Evolutionary conservation across 1,284 basidiomycete genomes (phyloP).

Genomic region (Trichosporon ovoides): DNA sequence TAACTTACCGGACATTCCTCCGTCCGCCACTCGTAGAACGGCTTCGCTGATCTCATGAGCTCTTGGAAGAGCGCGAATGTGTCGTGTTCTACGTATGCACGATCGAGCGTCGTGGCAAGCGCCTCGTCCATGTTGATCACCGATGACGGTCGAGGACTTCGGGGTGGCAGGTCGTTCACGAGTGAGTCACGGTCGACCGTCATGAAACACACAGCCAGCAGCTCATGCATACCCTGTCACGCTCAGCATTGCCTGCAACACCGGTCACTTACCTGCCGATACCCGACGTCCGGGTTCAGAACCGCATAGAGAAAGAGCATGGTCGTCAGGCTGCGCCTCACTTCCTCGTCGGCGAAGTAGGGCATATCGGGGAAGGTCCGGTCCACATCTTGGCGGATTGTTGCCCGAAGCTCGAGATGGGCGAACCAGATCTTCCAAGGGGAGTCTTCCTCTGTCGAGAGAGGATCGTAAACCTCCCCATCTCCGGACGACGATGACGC

Average conservation of each 20-base stretch:
- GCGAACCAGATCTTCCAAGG: slow-evolving; percentile 91
- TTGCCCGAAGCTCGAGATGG: slow-evolving; percentile 77
- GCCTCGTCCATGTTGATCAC: slow-evolving; percentile 19
- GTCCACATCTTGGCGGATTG: slow-evolving; percentile 85
- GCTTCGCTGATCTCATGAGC: slow-evolving; percentile 68
- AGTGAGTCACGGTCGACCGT: slow-evolving; percentile 77
- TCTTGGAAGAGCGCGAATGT: slow-evolving; percentile 71
- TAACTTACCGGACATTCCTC: slow-evolving; percentile 39
- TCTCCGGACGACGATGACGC: slow-evolving; percentile 7
- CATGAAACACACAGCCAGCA: slow-evolving; percentile 76
- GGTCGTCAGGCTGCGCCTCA: slow-evolving; percentile 74
- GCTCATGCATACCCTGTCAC: slow-evolving; percentile 86
- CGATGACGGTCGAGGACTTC: slow-evolving; percentile 7
- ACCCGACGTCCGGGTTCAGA: slow-evolving; percentile 72
- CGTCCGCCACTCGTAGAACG: slow-evolving; percentile 85
- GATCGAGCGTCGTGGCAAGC: slow-evolving; percentile 38
- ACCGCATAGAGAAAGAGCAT: slow-evolving; percentile 76
- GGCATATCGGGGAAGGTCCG: slow-evolving; percentile 88
- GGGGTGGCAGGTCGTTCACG: slow-evolving; percentile 1
- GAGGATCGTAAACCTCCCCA: slow-evolving; percentile 61
- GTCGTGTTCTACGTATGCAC: slow-evolving; percentile 55
- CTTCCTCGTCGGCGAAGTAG: slow-evolving; percentile 70
- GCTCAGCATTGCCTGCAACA: slow-evolving; percentile 6
- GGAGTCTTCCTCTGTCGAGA: slow-evolving; percentile 76
- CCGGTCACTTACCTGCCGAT: slow-evolving; percentile 54